Evolutionary conservation across 2,329 filamentous ascomycete genomes (phyloP).

Genomic region (Ophiostoma sp.): DNA sequence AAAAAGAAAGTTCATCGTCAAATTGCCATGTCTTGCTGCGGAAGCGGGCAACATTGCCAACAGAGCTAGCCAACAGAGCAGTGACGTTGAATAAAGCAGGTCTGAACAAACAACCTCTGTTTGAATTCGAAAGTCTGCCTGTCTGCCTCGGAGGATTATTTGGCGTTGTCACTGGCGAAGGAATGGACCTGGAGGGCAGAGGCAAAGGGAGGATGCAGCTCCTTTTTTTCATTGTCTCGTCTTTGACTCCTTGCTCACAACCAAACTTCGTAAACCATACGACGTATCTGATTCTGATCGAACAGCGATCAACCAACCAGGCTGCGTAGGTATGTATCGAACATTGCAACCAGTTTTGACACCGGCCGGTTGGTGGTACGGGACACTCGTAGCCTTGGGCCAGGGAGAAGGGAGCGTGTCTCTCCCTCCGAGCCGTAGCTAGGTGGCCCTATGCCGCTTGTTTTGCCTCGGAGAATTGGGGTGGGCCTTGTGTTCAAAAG

Average conservation of each 20-base stretch:
- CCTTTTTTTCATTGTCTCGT: slow-evolving; percentile 1
- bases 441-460: not conserved
- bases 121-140: not conserved
- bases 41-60: not conserved
- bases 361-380: not conserved
- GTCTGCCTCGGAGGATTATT: not conserved
- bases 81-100: not conserved
- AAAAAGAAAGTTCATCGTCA: not conserved
- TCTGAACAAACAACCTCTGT: not conserved
- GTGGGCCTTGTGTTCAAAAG: not conserved
- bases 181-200: not conserved
- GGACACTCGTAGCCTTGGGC: not conserved
- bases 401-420: slow-evolving; percentile 1
- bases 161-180: not conserved
- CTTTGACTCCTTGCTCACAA: not conserved
- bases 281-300: not conserved
- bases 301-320: not conserved
- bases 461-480: not conserved
- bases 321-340: not conserved
- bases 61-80: not conserved
- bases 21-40: slow-evolving; percentile 11
- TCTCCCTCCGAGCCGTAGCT: not conserved
- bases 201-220: slow-evolving; percentile 2
- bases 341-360: not conserved
- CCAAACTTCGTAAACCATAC: not conserved